These are phyloP conservation scores for Fraxinus anomala DNA, from an alignment of 257 asterid genomes.

Conservation along the genomic window DNA sequence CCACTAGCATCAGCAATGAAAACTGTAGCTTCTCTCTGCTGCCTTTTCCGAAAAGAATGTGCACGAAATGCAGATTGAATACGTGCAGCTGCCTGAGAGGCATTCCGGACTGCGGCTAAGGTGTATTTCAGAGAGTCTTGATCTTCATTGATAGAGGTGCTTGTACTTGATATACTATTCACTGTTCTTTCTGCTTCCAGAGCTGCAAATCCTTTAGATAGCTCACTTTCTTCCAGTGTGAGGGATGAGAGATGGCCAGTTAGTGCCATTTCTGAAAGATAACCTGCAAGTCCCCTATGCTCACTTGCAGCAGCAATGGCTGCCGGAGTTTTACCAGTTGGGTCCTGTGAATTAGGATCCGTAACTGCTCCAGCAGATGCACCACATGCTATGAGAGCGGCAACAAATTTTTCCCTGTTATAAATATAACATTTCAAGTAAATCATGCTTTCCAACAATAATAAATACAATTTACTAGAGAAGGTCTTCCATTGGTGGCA, in stretches of 20 bases:
- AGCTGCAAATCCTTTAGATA: slow-evolving; percentile 75
- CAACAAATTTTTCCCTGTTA: slow-evolving; percentile 92
- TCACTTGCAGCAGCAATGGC: slow-evolving; percentile 69
- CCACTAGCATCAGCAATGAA: slow-evolving; percentile 25
- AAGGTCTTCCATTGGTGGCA: neutral
- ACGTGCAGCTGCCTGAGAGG: slow-evolving; percentile 93
- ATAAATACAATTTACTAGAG: neutral
- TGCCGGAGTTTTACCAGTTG: slow-evolving; percentile 82
- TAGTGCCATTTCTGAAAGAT: slow-evolving; percentile 84
- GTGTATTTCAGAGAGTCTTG: slow-evolving; percentile 63
- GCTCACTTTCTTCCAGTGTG: slow-evolving; percentile 67
- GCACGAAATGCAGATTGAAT: slow-evolving; percentile 97
- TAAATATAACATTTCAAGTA: slow-evolving; percentile 18
- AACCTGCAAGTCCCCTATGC: slow-evolving; percentile 94
- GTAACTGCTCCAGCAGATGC: slow-evolving; percentile 95
- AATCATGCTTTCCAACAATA: slow-evolving; percentile 1
- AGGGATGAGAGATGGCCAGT: slow-evolving; percentile 92
- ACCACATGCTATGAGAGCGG: slow-evolving; percentile 88
- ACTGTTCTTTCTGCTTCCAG: slow-evolving; percentile 81
- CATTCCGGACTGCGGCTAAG: slow-evolving; percentile 83
- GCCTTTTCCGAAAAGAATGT: slow-evolving; percentile 87
- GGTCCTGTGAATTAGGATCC: slow-evolving; percentile 79
- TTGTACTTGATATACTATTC: slow-evolving; percentile 44
- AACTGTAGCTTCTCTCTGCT: slow-evolving; percentile 45
- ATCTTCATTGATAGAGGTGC: slow-evolving; percentile 53